phyloP scores from a whole-genome alignment of 2,329 filamentous ascomycete species.

The Pyrenophora graminea region DNA sequence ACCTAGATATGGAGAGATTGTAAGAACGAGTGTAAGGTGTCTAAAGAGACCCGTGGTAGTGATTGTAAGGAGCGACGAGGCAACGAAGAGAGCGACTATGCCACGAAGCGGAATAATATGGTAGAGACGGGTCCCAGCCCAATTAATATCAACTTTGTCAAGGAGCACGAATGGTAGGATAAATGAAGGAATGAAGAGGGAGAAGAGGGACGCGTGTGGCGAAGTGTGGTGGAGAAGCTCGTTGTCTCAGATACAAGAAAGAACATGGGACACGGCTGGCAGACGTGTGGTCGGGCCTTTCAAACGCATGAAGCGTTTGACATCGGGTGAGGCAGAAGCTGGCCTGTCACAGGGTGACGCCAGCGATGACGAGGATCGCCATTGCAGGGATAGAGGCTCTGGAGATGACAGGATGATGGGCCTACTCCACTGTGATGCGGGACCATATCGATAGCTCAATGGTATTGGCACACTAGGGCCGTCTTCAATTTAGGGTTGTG shows the following conservation, averaged over 20 bases:
- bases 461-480: conserved; percentile 7
- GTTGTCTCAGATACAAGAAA: conserved; percentile 40
- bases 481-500: background rate
- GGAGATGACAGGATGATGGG: conserved; percentile 31
- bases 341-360: conserved; percentile 32
- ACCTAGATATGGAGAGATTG: too few species aligned
- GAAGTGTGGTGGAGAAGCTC: conserved; percentile 31
- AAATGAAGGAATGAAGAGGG: conserved; percentile 23
- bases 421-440: conserved; percentile 17
- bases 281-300: conserved; percentile 30
- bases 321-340: conserved; percentile 30
- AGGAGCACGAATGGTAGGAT: conserved; percentile 9
- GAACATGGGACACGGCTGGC: conserved; percentile 38
- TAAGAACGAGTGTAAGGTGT: conserved; percentile 8
- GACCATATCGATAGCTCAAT: conserved; percentile 9
- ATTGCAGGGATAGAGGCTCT: conserved; percentile 27
- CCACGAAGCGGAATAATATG: conserved; percentile 7
- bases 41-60: conserved; percentile 3
- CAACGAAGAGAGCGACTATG: conserved; percentile 23
- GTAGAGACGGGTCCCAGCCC: conserved; percentile 24
- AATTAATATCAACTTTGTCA: conserved; percentile 26
- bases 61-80: conserved; percentile 17
- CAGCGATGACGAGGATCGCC: conserved; percentile 18
- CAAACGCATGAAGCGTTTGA: conserved; percentile 47
- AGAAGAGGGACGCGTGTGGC: conserved; percentile 24